These are phyloP conservation scores for Coemansia sp. DNA, from an alignment of 192 early-diverging fungal species.

Conservation along the genomic window DNA sequence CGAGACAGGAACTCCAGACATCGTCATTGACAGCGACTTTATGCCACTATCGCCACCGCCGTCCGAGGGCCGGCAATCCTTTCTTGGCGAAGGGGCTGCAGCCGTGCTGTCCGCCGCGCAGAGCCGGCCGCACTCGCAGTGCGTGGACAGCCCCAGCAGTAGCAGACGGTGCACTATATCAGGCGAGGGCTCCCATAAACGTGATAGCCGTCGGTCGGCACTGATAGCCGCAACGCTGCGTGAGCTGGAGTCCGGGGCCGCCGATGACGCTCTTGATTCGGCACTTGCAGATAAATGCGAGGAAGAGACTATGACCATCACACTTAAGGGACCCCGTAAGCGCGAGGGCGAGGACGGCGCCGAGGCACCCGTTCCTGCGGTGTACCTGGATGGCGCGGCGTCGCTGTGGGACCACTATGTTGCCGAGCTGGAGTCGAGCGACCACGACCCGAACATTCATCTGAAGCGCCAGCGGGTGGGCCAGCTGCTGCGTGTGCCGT, in stretches of 20 bases:
- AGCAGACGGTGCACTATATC: slow-evolving; percentile 25
- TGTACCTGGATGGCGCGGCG: slow-evolving; percentile 43
- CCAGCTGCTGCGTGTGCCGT: slow-evolving; percentile 85
- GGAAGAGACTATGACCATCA: slow-evolving; percentile 47
- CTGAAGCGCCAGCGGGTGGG: slow-evolving; percentile 81
- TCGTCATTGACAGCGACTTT: slow-evolving; percentile 13
- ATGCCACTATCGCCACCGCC: slow-evolving; percentile 16
- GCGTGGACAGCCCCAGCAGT: slow-evolving; percentile 12
- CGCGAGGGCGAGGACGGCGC: slow-evolving; percentile 10
- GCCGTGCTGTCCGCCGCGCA: background rate
- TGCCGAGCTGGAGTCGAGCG: slow-evolving; percentile 48
- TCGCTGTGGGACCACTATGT: slow-evolving; percentile 51
- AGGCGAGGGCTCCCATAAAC: slow-evolving; percentile 33
- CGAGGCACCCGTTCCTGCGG: slow-evolving; percentile 30
- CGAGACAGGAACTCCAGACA: slow-evolving; percentile 29
- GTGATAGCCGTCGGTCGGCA: slow-evolving; percentile 35
- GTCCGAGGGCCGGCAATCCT: slow-evolving; percentile 8
- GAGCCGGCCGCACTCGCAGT: background rate
- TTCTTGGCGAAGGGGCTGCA: background rate
- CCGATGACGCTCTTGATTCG: slow-evolving; percentile 8
- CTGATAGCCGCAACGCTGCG: slow-evolving; percentile 39
- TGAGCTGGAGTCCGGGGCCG: slow-evolving; percentile 18
- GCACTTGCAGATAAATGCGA: slow-evolving; percentile 9
- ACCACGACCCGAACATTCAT: slow-evolving; percentile 70
- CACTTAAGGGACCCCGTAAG: slow-evolving; percentile 35